phyloP scores from a whole-genome alignment of 2,329 filamentous ascomycete species.

The Mycosphaerella sp. region DNA sequence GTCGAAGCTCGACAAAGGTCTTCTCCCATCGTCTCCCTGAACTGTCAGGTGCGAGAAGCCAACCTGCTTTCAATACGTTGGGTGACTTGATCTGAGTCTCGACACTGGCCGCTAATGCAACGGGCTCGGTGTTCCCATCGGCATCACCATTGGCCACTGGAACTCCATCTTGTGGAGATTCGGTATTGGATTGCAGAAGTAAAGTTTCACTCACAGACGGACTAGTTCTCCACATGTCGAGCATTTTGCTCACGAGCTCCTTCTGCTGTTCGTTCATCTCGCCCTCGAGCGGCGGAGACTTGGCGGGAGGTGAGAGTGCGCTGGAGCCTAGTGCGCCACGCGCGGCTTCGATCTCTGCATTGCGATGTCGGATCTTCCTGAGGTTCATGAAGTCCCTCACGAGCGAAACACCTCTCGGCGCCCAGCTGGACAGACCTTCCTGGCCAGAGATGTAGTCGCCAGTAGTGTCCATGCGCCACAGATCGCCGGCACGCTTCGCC shows the following conservation, averaged over 20 bases:
- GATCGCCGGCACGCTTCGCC: conserved; percentile 82
- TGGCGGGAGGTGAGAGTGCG: conserved; percentile 43
- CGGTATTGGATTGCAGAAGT: conserved; percentile 49
- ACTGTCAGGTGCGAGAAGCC: conserved; percentile 71
- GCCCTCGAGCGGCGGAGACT: conserved; percentile 13
- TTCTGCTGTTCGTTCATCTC: conserved; percentile 33
- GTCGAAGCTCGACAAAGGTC: conserved; percentile 83
- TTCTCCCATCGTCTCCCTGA: conserved; percentile 81
- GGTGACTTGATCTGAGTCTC: conserved; percentile 71
- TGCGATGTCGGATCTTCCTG: conserved; percentile 64
- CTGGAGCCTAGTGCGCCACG: conserved; percentile 51
- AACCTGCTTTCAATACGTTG: conserved; percentile 70
- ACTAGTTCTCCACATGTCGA: conserved; percentile 57
- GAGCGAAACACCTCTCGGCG: conserved; percentile 79
- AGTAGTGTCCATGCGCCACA: conserved; percentile 94
- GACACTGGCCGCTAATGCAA: conserved; percentile 68
- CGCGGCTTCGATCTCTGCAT: conserved; percentile 72
- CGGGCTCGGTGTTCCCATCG: conserved; percentile 32
- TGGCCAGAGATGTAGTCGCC: conserved; percentile 96
- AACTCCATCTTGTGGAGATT: conserved; percentile 60
- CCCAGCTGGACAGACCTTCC: conserved; percentile 77
- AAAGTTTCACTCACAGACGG: conserved; percentile 42
- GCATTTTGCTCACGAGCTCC: conserved; percentile 46
- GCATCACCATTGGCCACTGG: conserved; percentile 33
- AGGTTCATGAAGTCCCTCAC: conserved; percentile 79